Percentiles rank a stretch among this genome's conserved stretches.
Evolutionary conservation across 805 yeast genomes (phyloP).

Genomic region (Myxozyma geophila): DNA sequence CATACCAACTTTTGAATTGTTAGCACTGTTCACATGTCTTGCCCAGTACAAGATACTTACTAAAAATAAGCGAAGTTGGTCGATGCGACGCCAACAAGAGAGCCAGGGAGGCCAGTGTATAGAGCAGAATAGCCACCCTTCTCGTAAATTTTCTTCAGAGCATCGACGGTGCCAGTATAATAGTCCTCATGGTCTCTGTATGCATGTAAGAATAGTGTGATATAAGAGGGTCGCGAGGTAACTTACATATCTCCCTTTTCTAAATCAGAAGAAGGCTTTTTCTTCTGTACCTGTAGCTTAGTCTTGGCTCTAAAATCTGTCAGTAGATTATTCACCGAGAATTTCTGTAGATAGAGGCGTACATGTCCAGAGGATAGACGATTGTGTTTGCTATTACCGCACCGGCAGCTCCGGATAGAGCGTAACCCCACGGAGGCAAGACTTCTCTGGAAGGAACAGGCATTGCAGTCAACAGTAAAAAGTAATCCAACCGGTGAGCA

Average conservation of each 20-base stretch:
- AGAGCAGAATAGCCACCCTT: conserved; percentile 68
- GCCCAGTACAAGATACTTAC: conserved; percentile 14
- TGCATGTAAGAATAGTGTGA: background rate
- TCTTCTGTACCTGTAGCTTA: conserved; percentile 34
- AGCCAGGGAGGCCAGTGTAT: conserved; percentile 72
- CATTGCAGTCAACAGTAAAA: background rate
- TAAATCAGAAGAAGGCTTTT: conserved; percentile 14
- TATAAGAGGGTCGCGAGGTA: background rate
- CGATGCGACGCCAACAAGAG: conserved; percentile 71
- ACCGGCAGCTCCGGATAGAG: conserved; percentile 81
- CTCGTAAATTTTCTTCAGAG: conserved; percentile 58
- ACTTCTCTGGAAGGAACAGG: conserved; percentile 35
- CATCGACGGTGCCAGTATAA: conserved; percentile 66
- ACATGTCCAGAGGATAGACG: conserved; percentile 79
- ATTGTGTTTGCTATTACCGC: conserved; percentile 77
- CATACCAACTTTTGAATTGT: conserved; percentile 62
- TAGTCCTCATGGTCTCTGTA: conserved; percentile 32
- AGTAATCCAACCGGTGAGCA: too few relatives aligned
- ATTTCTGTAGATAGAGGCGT: conserved; percentile 10
- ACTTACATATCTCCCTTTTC: conserved; percentile 17
- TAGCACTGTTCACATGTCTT: background rate
- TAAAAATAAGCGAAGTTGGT: conserved; percentile 84
- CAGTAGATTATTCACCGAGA: background rate
- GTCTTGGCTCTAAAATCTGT: conserved; percentile 22
- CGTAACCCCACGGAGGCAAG: conserved; percentile 69